These are phyloP conservation scores for Brassica balearica DNA, from an alignment of 441 rosid genomes.

Conservation along the genomic window DNA sequence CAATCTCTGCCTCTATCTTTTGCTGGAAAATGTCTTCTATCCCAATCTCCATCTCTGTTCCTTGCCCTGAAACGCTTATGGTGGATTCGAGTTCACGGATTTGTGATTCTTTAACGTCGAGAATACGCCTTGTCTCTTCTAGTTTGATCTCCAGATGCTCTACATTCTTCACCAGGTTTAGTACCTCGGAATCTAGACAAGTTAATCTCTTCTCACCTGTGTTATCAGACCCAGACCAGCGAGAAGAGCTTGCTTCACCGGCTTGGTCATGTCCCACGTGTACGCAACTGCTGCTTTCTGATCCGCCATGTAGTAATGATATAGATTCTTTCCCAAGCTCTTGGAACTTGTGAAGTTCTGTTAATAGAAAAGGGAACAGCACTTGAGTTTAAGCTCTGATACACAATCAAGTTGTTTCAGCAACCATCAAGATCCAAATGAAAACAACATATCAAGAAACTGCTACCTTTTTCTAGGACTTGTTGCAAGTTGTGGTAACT, in stretches of 20 bases:
- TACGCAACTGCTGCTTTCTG: conserved; percentile 46
- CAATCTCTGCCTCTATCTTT: conserved; percentile 81
- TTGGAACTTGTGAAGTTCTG: conserved; percentile 74
- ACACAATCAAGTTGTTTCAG: conserved; percentile 13
- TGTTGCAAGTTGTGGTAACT: conserved; percentile 68
- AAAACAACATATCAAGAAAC: conserved; percentile 12
- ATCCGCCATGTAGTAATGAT: conserved; percentile 40
- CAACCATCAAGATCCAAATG: conserved; percentile 24
- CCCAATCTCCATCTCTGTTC: conserved; percentile 57
- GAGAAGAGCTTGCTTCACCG: conserved; percentile 51
- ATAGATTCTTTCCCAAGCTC: conserved; percentile 66
- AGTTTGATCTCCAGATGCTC: conserved; percentile 61
- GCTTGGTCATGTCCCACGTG: conserved; percentile 20
- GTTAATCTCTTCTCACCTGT: conserved; percentile 40
- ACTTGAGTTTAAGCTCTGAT: not conserved
- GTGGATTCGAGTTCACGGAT: conserved; percentile 62
- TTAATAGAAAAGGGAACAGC: conserved; percentile 25
- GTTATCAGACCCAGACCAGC: conserved; percentile 44
- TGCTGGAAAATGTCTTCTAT: conserved; percentile 69
- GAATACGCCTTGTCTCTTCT: conserved; percentile 56
- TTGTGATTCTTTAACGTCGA: conserved; percentile 60
- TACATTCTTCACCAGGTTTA: conserved; percentile 57
- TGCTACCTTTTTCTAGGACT: conserved; percentile 74
- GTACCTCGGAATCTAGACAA: conserved; percentile 53
- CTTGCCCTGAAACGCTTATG: conserved; percentile 46